phyloP scores from a whole-genome alignment of 495 filamentous ascomycete genomes.

The Talaromyces ruber region DNA sequence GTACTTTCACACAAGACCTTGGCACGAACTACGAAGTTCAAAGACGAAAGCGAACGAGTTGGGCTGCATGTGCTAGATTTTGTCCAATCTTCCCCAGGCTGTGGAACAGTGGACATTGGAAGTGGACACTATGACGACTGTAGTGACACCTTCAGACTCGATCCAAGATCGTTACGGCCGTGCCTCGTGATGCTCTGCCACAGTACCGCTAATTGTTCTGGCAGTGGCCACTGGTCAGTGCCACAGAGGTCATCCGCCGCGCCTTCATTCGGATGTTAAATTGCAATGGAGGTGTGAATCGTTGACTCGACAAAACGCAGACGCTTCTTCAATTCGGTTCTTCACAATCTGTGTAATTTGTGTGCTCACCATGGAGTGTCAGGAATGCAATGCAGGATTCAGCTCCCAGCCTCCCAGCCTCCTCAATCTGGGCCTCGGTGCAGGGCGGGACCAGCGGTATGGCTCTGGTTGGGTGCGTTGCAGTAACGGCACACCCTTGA shows the following conservation, averaged over 20 bases:
- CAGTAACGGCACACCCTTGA: background rate
- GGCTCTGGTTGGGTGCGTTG: background rate
- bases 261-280: background rate
- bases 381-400: background rate
- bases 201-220: background rate
- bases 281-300: background rate
- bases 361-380: background rate
- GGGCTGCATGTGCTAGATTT: background rate
- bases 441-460: background rate
- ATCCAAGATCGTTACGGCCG: background rate
- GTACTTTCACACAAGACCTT: too few species aligned
- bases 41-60: background rate
- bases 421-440: background rate
- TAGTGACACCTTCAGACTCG: background rate
- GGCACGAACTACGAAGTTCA: background rate
- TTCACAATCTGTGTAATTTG: background rate
- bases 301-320: background rate
- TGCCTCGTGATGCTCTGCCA: conserved; percentile 2
- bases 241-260: background rate
- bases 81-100: background rate
- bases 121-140: background rate
- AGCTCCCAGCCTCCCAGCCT: background rate
- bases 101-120: background rate
- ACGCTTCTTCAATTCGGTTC: background rate
- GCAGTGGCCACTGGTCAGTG: background rate